Evolutionary conservation across 257 asterid genomes (phyloP), one percentile per base, ranked within the genome.

Genomic region (Penstemon barbatus): DNA sequence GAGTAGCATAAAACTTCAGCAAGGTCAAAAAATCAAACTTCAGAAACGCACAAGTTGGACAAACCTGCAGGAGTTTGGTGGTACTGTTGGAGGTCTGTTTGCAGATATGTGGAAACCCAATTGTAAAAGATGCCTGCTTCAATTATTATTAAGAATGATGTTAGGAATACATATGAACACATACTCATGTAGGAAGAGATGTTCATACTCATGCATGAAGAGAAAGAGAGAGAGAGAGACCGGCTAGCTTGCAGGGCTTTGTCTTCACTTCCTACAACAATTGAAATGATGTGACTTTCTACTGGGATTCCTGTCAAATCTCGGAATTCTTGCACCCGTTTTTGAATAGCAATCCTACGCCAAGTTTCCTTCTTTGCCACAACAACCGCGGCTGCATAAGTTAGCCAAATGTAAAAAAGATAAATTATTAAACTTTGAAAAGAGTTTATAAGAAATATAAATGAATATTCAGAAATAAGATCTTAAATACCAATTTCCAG

Each of bases 51-150:
- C n/a, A n/a, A n/a, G 67, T 44, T 61, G 8, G 8, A 78, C 83
- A 50, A 75, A 93, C 99, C 99, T 90, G 99, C 99, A 94, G 8
- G 97, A 94, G 78, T 94, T 90, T 41, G 95, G 85, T 19, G 99
- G 87, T 68, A 93, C 98, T 6, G 98, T 93, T 63, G 98, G 98
- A 70, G 98, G 97, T 73, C 97, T 85, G 71, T 90, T 93, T 65
- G 98, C 96, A 63, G 86, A 81, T 60, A 94, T 70, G 73, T 94
- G 97, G 68, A 88, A 91, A 66, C 99, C 99, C 44, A 81, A 75
- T 60, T 75, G 70, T 65, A 94, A 65, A 45, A 94, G 97, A 83
- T 90, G 89, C 89, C 97, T 94, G 91, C 53, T 75, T 64, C 74
- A 80, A n/a, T 25, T 8, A 82, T 19, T 7, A 59, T 57, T 45